Base-by-base conservation (phyloP, 441 rosid species). In the Adansonia grandidieri region DNA sequence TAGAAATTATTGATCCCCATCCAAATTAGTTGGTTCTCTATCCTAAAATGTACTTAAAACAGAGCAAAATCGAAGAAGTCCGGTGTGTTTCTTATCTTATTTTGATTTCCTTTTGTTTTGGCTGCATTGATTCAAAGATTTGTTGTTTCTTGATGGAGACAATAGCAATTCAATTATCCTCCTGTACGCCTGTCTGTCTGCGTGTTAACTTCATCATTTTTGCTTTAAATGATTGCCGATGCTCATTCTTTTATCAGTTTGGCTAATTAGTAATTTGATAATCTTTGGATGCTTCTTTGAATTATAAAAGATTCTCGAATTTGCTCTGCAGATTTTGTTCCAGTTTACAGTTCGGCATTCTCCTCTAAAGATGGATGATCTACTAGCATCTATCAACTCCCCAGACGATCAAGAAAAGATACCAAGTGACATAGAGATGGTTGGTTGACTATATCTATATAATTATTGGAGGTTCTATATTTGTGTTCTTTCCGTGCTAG, bases 341-440 rank as follows among this genome's bases (percentile, higher is more conserved):
- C 99, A 96, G 81, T 87, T 89, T 75, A 80, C 82, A 48, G 97
- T 87, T 57, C 86, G 98, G 57, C 91, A 89, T 80, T 86, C 93
- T 71, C 97, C 99, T 19, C 61, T 92, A 72, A 91, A 87, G 84
- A 77, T 94, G 63, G 96, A 91, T 68, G 97, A 96, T 86, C 84
- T 96, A 51, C 80, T 90, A 24, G 81, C 88, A 47, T 86, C 94
- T n/a, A 73, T 85, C 71, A 78, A 81, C 79, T 79, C 92, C n/a
- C 77, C 86, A 9, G 88, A 84, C 76, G 84, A 85, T 80, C 85
- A 84, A 80, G 92, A 87, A 84, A 83, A 73, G 81, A 83, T 78
- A 73, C 73, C 83, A 80, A 24, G 37, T 67, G 97, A 96, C 56
- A 73, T 87, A 28, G 98, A 91, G 84, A 96, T 96, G 99, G 82